Evolutionary conservation across 345 rosid species (phyloP).

Genomic region (Ailanthus altissimus): DNA sequence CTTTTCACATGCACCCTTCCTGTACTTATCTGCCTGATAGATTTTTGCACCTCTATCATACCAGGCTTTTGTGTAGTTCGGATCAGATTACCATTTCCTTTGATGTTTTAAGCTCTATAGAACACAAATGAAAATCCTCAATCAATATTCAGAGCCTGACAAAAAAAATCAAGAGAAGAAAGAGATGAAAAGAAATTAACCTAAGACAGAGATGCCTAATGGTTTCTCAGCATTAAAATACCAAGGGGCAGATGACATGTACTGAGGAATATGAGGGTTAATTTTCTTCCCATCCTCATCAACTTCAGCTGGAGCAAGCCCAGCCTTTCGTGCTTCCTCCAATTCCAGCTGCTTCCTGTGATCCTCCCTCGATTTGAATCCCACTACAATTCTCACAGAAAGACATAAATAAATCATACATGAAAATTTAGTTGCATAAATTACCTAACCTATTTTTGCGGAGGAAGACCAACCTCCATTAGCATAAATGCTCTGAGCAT

Average conservation of each 20-base stretch:
- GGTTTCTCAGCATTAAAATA: constrained; percentile 64
- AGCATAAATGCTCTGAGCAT: not conserved
- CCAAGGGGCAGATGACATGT: constrained; percentile 80
- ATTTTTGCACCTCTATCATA: constrained; percentile 59
- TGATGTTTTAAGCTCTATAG: constrained; percentile 67
- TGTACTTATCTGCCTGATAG: constrained; percentile 49
- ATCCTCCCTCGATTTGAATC: constrained; percentile 66
- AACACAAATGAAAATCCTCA: not conserved
- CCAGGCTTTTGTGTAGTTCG: constrained; percentile 57
- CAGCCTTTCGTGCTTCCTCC: constrained; percentile 73
- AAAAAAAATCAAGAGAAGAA: not conserved
- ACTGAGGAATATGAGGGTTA: constrained; percentile 77
- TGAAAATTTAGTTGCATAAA: not conserved
- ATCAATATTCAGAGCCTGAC: not conserved
- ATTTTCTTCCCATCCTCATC: constrained; percentile 83
- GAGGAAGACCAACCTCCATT: no score
- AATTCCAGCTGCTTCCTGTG: constrained; percentile 62
- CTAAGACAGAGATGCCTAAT: constrained; percentile 26
- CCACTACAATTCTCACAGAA: constrained; percentile 40
- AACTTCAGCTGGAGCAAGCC: constrained; percentile 76
- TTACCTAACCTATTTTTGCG: not conserved
- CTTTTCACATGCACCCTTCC: constrained; percentile 69
- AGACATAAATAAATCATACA: not conserved
- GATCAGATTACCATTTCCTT: constrained; percentile 66
- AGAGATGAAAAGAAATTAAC: not conserved